Evolutionary conservation across 1,284 basidiomycete genomes (phyloP).

Genomic region (Cutaneotrichosporon daszewskae): DNA sequence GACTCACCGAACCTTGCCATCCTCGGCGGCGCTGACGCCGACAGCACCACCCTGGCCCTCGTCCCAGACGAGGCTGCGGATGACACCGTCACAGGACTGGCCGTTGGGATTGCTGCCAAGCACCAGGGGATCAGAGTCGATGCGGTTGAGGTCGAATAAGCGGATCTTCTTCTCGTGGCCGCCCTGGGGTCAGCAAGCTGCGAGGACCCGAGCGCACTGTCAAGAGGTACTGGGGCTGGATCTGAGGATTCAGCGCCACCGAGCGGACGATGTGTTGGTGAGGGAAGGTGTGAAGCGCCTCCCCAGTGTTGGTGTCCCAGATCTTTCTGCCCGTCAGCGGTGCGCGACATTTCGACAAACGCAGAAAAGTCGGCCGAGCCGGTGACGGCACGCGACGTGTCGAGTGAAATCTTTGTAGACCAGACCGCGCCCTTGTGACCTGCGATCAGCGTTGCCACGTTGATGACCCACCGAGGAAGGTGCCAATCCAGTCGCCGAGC

Average conservation of each 20-base stretch:
- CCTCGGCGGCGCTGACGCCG: slow-evolving; percentile 84
- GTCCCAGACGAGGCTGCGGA: slow-evolving; percentile 91
- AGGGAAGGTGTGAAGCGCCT: slow-evolving; percentile 81
- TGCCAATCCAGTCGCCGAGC: slow-evolving; percentile 98
- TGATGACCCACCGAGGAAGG: slow-evolving; percentile 64
- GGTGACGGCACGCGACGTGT: slow-evolving; percentile 78
- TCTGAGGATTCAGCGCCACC: slow-evolving; percentile 62
- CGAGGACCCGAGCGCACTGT: slow-evolving; percentile 27
- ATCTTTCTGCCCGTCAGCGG: slow-evolving; percentile 62
- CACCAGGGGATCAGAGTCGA: slow-evolving; percentile 76
- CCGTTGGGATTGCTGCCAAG: slow-evolving; percentile 59
- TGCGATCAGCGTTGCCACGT: slow-evolving; percentile 11
- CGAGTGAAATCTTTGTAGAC: slow-evolving; percentile 87
- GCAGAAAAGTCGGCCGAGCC: slow-evolving; percentile 97
- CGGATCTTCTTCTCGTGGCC: slow-evolving; percentile 97
- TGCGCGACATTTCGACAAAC: slow-evolving; percentile 53
- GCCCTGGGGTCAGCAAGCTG: slow-evolving; percentile 55
- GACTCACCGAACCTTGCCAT: slow-evolving; percentile 77
- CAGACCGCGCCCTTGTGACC: slow-evolving; percentile 98
- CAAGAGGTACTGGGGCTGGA: slow-evolving; percentile 45
- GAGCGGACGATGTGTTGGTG: slow-evolving; percentile 98
- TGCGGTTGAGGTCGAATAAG: slow-evolving; percentile 80
- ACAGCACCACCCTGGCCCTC: slow-evolving; percentile 61
- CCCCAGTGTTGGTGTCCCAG: slow-evolving; percentile 93
- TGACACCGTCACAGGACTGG: slow-evolving; percentile 68